Conservation (phyloP, 164 flowering plant genomes). For the Vitis rupestris region DNA sequence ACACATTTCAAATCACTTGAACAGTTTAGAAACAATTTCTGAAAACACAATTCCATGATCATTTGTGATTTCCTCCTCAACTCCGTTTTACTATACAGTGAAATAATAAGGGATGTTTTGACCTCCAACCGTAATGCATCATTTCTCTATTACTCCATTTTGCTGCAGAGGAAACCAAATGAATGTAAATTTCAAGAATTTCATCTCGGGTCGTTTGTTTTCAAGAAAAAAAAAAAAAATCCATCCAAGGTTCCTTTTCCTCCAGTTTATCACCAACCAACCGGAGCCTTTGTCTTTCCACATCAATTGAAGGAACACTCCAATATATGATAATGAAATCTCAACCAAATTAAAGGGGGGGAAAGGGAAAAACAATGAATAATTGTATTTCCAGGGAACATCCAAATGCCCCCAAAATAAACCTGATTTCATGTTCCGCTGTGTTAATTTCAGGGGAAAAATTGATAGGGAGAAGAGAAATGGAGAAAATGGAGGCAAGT, state of each 20-base stretch:
- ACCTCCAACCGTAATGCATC: no score
- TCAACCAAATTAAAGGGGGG: no score
- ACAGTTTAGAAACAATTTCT: neutral
- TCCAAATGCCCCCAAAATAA: neutral
- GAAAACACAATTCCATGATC: neutral
- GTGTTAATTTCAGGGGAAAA: neutral
- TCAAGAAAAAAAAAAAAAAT: no score
- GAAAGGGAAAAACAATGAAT: neutral
- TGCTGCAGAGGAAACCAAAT: no score
- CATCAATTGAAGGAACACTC: neutral
- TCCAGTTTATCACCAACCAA: neutral
- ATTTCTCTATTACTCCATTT: no score
- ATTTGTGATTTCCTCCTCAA: neutral
- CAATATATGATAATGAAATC: neutral
- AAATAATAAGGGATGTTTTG: neutral
- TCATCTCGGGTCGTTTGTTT: no score
- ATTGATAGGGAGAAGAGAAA: neutral
- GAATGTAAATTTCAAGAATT: no score
- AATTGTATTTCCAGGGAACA: neutral
- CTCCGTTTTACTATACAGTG: neutral
- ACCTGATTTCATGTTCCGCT: neutral
- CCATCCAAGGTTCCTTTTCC: no score
- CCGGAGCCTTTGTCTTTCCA: neutral
- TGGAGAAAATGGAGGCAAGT: neutral
- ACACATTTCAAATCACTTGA: neutral